Evolutionary conservation across 2,329 filamentous ascomycete genomes (phyloP), one percentile per base, ranked within the genome.

Genomic region (Cercospora sp.): DNA sequence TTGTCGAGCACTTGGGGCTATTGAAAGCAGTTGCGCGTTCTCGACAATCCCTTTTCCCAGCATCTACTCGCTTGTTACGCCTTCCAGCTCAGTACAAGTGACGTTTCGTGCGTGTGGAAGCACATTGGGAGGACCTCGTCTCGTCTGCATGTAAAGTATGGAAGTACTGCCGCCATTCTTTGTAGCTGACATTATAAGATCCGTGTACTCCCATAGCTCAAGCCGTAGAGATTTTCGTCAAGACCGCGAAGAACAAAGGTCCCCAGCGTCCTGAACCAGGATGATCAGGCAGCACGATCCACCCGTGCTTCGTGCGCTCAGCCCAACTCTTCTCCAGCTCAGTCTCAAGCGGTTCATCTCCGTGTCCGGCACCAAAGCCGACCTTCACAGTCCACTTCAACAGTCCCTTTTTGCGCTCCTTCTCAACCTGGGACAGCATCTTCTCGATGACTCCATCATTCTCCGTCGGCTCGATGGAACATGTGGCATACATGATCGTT

Each of bases 211-310:
- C 8, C 18, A 13, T 13, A 8, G 3, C 33, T 60, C 7, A 60
- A 39, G 33, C 58, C 6, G 6, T 18, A 33, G 58, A 60, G 10
- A 75, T 62, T 71, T 81, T 82, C 26, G 76, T 78, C 18, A 82
- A 70, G 31, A 79, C 67, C 4, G 78, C 74, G 64, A 82, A 82
- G 73, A 77, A 82, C 31, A 82, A 68, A 18, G 81, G 81, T 1
- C 80, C 80, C 79, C 79, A 82, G 68, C 71, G 73, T 3, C 76
- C 76, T 9, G 75, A 72, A 20, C 68, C 64, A n/a, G 71, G 73
- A 60, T 80, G 79, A 68, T 82, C 80, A 5, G 81, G 81, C 26
- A 81, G 70, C 3, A 79, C 79, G 42, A 81, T 77, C 78, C 80
- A 80, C 1, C 79, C 80, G 62, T 77, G 67, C 42, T 77, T 78